Percentiles rank a stretch among this genome's conserved stretches.
Conservation (phyloP, 495 filamentous ascomycete species). For the Neurospora sp. region DNA sequence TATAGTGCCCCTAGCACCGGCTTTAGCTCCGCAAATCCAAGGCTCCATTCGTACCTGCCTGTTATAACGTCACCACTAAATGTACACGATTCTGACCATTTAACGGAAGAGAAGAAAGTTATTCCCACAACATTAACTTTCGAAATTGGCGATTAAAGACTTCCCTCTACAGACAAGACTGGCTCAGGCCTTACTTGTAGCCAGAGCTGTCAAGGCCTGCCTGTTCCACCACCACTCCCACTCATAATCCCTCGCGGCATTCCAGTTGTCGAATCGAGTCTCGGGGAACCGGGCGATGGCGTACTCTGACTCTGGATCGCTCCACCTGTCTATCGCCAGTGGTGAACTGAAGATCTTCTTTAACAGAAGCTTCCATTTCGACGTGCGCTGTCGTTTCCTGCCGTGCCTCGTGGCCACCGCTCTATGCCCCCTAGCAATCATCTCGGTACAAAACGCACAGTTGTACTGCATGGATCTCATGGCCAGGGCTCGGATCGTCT, state of each 20-base stretch:
- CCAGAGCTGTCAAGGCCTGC: slow-evolving; percentile 1
- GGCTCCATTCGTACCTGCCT: not conserved
- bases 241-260: slow-evolving; percentile 9
- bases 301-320: not conserved
- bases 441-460: not conserved
- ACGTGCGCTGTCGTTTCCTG: not conserved
- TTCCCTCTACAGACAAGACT: not conserved
- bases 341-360: not conserved
- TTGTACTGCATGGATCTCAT: not conserved
- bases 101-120: not conserved
- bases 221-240: slow-evolving; percentile 23
- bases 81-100: not conserved
- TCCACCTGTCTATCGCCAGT: not conserved
- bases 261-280: not conserved
- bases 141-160: not conserved
- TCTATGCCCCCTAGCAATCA: not conserved
- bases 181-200: not conserved
- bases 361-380: not conserved
- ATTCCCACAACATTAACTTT: too few relatives aligned
- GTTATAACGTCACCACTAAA: not conserved
- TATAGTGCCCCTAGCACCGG: not conserved
- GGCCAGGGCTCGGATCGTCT: not conserved
- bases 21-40: not conserved
- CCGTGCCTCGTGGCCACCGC: not conserved
- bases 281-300: not conserved